These are phyloP conservation scores for Teratosphaeria viscida DNA, from an alignment of 2,329 filamentous ascomycete species.

Conservation along the genomic window DNA sequence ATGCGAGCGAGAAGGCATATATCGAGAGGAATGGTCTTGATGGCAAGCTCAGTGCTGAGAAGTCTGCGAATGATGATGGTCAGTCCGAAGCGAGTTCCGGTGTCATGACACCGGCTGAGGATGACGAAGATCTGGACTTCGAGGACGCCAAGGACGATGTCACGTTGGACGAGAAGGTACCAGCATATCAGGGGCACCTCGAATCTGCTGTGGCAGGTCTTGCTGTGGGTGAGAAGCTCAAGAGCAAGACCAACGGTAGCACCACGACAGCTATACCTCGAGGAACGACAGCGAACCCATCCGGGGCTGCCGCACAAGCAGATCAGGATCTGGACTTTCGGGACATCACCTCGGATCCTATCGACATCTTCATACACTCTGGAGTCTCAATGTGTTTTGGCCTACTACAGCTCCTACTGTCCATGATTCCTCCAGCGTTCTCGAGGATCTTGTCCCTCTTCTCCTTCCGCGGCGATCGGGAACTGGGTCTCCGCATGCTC, in stretches of 20 bases:
- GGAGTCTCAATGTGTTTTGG: conserved; percentile 86
- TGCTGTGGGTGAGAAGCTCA: not conserved
- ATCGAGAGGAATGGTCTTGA: conserved; percentile 24
- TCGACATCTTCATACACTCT: conserved; percentile 82
- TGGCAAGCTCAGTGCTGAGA: conserved; percentile 1
- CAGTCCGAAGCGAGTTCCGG: conserved; percentile 7
- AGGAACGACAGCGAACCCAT: conserved; percentile 3
- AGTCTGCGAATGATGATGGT: not conserved
- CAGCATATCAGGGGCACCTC: conserved; percentile 38
- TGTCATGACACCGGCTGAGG: conserved; percentile 6
- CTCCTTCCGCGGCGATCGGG: conserved; percentile 81
- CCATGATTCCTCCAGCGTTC: conserved; percentile 84
- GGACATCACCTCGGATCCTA: conserved; percentile 55
- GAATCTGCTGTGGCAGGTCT: conserved; percentile 14
- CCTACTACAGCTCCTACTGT: conserved; percentile 74
- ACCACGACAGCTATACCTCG: not conserved
- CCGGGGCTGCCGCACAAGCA: conserved; percentile 9
- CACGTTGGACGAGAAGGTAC: conserved; percentile 36
- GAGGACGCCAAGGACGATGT: conserved; percentile 45
- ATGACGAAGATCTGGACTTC: conserved; percentile 40
- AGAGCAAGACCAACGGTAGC: not conserved
- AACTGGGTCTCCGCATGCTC: conserved; percentile 70
- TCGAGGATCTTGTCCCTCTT: conserved; percentile 77
- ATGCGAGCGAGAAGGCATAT: conserved; percentile 60
- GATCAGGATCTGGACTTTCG: conserved; percentile 48